phyloP scores from a whole-genome alignment of 2,329 filamentous ascomycete genomes.

The Botryosphaeria dothidea region DNA sequence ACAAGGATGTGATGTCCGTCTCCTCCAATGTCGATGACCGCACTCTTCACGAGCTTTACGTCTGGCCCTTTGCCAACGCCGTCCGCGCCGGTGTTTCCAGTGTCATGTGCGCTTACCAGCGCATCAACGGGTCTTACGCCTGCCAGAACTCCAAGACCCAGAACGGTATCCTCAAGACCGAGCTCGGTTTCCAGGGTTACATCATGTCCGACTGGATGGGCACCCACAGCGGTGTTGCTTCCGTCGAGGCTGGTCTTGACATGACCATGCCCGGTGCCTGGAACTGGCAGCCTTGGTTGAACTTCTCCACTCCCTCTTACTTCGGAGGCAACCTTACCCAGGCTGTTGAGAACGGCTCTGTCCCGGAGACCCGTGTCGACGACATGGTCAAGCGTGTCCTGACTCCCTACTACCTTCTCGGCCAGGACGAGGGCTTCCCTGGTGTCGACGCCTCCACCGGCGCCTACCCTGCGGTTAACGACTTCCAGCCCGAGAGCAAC shows the following conservation, averaged over 20 bases:
- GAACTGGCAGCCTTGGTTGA: slow-evolving; percentile 32
- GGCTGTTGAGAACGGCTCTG: slow-evolving; percentile 42
- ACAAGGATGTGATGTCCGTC: slow-evolving; percentile 31
- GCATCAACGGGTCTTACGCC: slow-evolving; percentile 38
- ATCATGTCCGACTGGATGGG: slow-evolving; percentile 27
- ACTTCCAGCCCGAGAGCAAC: slow-evolving; percentile 20
- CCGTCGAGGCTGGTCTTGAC: slow-evolving; percentile 32
- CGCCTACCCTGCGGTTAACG: slow-evolving; percentile 13
- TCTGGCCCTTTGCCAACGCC: slow-evolving; percentile 77
- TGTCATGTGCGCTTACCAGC: slow-evolving; percentile 51
- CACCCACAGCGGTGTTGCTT: slow-evolving; percentile 30
- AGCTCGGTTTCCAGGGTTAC: slow-evolving; percentile 47
- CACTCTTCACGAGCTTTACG: slow-evolving; percentile 73
- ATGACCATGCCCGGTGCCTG: slow-evolving; percentile 20
- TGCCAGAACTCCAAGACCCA: slow-evolving; percentile 48
- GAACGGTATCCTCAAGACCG: slow-evolving; percentile 48
- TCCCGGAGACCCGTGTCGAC: slow-evolving; percentile 43
- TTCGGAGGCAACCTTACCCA: slow-evolving; percentile 36
- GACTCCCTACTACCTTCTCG: slow-evolving; percentile 48
- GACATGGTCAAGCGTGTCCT: slow-evolving; percentile 51
- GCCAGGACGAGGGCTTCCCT: slow-evolving; percentile 44
- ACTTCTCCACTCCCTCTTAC: slow-evolving; percentile 35
- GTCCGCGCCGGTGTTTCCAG: slow-evolving; percentile 64
- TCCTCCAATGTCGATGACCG: slow-evolving; percentile 68
- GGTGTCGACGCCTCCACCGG: slow-evolving; percentile 33